Evolutionary conservation across 75 land plant genomes (phyloP).

Genomic region (Pinus albicaulis): DNA sequence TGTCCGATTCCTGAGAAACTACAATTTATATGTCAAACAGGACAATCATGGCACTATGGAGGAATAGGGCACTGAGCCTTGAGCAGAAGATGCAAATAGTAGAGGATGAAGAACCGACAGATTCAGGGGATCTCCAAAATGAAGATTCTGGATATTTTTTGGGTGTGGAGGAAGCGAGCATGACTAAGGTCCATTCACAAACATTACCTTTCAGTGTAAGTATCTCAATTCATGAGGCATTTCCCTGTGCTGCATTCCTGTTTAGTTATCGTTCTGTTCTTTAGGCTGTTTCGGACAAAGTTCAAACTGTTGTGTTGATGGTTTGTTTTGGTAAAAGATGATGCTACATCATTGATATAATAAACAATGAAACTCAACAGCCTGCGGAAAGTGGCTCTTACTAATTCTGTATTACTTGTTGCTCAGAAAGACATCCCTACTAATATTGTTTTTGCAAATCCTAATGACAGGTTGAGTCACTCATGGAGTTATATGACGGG

Average conservation of each 20-base stretch:
- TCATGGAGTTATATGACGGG: slow-evolving; percentile 54
- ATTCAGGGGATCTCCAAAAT: slow-evolving; percentile 31
- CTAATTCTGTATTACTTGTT: neutral
- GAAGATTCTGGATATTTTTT: slow-evolving; percentile 71
- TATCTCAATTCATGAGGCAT: neutral
- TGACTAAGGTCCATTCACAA: slow-evolving; percentile 59
- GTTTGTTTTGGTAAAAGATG: neutral
- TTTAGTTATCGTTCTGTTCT: neutral
- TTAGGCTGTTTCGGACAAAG: neutral
- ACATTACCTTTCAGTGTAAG: slow-evolving; percentile 69
- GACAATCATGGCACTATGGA: slow-evolving; percentile 89
- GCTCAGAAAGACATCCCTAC: neutral
- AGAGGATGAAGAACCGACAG: slow-evolving; percentile 52
- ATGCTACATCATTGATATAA: slow-evolving; percentile 1
- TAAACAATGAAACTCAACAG: neutral
- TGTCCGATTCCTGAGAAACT: neutral
- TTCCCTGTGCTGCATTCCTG: slow-evolving; percentile 11
- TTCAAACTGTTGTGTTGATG: neutral
- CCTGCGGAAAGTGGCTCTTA: neutral
- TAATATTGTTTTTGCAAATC: neutral
- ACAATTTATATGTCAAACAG: slow-evolving; percentile 25
- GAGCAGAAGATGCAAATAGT: slow-evolving; percentile 83
- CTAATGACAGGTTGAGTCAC: slow-evolving; percentile 38
- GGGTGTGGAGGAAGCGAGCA: slow-evolving; percentile 60
- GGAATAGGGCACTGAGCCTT: slow-evolving; percentile 65